phyloP scores from a whole-genome alignment of 257 asterid species.

The Buddleja alternifolia region DNA sequence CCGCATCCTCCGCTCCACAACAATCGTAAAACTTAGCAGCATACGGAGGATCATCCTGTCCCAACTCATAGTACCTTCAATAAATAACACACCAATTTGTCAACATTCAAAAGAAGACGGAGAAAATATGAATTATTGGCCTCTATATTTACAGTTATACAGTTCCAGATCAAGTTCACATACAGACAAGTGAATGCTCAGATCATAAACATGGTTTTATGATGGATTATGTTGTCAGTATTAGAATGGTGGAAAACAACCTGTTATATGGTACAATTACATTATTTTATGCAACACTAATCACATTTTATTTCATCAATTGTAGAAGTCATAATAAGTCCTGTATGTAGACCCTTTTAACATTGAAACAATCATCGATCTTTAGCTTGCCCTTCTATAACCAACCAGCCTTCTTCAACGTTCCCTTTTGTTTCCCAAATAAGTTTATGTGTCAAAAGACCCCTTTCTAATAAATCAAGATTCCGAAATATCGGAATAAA shows the following conservation, averaged over 20 bases:
- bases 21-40: conserved; percentile 97
- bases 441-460: background rate
- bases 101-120: background rate
- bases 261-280: background rate
- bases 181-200: background rate
- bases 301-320: conserved; percentile 10
- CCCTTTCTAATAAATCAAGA: background rate
- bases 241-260: background rate
- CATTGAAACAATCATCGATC: background rate
- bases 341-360: background rate
- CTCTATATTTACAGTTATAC: background rate
- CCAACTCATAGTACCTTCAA: conserved; percentile 82
- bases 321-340: background rate
- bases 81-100: conserved; percentile 4
- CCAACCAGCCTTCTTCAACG: background rate
- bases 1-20: conserved; percentile 85
- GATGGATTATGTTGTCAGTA: background rate
- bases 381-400: background rate
- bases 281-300: background rate
- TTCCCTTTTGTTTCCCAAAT: background rate
- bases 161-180: background rate
- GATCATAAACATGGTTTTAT: background rate
- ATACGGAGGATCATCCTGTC: conserved; percentile 86
- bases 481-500: background rate
- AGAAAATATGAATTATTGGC: background rate